These are phyloP conservation scores for Malassezia sp. DNA, from an alignment of 1,284 basidiomycete genomes.

Conservation along the genomic window DNA sequence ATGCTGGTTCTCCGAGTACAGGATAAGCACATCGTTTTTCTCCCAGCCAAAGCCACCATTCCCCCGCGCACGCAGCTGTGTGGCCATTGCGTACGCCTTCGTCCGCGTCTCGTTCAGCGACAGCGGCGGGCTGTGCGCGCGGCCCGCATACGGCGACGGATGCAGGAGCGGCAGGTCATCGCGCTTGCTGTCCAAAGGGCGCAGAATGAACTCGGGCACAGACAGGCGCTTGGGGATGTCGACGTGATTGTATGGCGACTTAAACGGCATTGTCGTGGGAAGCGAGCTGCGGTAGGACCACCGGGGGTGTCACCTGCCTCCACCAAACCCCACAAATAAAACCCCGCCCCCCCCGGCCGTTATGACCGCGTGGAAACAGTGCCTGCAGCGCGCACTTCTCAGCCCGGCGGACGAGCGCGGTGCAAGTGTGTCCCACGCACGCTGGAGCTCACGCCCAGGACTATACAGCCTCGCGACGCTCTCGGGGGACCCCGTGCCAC, in stretches of 20 bases:
- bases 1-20: slow-evolving; percentile 37
- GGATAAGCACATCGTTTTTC: slow-evolving; percentile 29
- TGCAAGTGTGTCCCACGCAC: too few species aligned
- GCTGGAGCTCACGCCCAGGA: not conserved
- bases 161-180: slow-evolving; percentile 20
- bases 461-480: slow-evolving; percentile 8
- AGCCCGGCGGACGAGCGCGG: not conserved
- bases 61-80: slow-evolving; percentile 21
- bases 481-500: not conserved
- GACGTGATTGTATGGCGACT: slow-evolving; percentile 22
- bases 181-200: slow-evolving; percentile 19
- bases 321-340: too few species aligned
- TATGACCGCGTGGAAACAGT: slow-evolving; percentile 1
- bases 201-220: slow-evolving; percentile 30
- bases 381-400: not conserved
- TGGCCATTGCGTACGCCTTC: slow-evolving; percentile 28
- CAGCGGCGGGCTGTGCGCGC: slow-evolving; percentile 23
- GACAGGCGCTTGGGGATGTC: slow-evolving; percentile 22
- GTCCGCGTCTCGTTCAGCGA: slow-evolving; percentile 24
- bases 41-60: slow-evolving; percentile 24
- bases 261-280: slow-evolving; percentile 24
- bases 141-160: slow-evolving; percentile 19
- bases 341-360: too few species aligned
- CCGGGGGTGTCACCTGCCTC: not conserved
- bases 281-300: not conserved